Base-by-base conservation (phyloP, 2,329 filamentous ascomycete species). In the Achaetomium macrosporum region DNA sequence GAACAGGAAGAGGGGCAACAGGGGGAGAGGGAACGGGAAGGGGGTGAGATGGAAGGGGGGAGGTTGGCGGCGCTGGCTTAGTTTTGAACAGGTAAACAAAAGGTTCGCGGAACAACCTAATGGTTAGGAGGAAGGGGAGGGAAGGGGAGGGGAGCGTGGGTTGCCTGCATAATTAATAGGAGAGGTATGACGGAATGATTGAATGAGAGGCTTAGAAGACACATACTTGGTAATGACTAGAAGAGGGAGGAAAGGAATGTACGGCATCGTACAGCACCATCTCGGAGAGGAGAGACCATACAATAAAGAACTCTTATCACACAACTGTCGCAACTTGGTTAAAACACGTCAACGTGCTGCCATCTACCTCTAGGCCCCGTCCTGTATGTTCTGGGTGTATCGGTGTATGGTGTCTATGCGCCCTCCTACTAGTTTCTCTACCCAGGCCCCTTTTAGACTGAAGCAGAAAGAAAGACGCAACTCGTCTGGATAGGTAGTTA, bases 321-420 rank as follows among this genome's bases (percentile, higher is more conserved):
- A 11, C 5, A 15, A 15, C 33, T 15, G 33, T 4, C 5, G 33
- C 33, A 35, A 15, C 33, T 35, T 35, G 15, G 3, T 15, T 12
- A 35, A 41, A 12, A 12, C 19, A 42, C 41, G 29, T 17, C 15
- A 30, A 45, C 51, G 40, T 55, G 48, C 44, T 43, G 16, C 43
- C 39, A 42, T 47, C 48, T 55, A 54, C 52, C 48, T 51, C 47
- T 50, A 45, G 29, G 17, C 41, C 36, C 35, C 30, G 15, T 29
- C 25, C 33, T 51, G 31, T 55, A 44, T 54, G 33, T 54, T 44
- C 39, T 41, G 43, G 43, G 47, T 47, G 47, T 54, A 43, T 54
- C 31, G 12, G 20, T 45, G 44, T 35, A 40, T 25, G 41, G 35
- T 45, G 42, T 47, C 42, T 37, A 42, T 46, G 42, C 29, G 16